Base-by-base conservation (phyloP, 78 protist species). In the Dictyostelium firmibasis region DNA sequence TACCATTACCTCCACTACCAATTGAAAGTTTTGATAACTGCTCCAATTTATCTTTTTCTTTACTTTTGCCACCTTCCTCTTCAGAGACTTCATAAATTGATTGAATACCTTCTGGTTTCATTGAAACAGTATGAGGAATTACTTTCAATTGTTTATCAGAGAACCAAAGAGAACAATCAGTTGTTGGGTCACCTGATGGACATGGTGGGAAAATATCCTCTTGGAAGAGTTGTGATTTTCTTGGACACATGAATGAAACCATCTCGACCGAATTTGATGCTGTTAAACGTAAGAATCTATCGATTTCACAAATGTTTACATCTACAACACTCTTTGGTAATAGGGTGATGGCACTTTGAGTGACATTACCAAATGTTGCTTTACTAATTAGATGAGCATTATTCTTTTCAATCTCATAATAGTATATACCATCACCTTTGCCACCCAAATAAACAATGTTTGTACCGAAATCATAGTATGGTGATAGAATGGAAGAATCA, bases 381-480 rank as follows among this genome's bases (percentile, higher is more conserved):
- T 98, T 87, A 43, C 89, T 92, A 84, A 96, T 67, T 6, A 57
- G 36, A 75, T 83, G 85, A 23, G 98, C 97, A 35, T 43, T 83
- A n/a, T 23, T 78, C 77, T 96, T 97, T 35, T 69, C 91, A 33
- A 98, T 16, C 76, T 98, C 99, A 84, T 85, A 98, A 91, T 98
- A 98, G 75, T 97, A 96, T 74, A 98, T 98, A 77, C 99, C 98
- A 84, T 98, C 99, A 25, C 99, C 99, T 95, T 98, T 98, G 72
- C 99, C 99, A n/a, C 99, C 98, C 4, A 98, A 85, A 91, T 95
- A 98, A 27, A 98, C 31, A 9, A 98, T 81, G 60, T 75, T 81
- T 18, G 97, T 93, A 86, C 97, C 99, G 62, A 25, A 86, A 82
- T 98, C 99, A 85, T 95, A 98, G 91, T 85, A 95, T 20, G 99